These are phyloP conservation scores for Larix sibirica DNA, from an alignment of 83 land plant genomes.

Conservation along the genomic window DNA sequence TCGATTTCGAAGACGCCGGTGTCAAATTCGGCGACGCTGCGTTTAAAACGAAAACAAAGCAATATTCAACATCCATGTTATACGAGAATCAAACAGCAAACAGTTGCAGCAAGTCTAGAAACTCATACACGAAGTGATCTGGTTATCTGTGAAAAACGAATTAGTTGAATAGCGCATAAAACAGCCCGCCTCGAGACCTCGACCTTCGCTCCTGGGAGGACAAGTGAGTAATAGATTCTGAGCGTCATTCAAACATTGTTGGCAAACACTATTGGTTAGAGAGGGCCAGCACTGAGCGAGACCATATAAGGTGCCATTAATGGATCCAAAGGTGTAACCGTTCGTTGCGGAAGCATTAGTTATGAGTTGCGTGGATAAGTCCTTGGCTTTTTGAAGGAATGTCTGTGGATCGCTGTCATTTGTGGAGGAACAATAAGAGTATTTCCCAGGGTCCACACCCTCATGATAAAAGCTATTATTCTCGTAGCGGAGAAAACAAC, in stretches of 20 bases:
- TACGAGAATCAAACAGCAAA: too few relatives aligned
- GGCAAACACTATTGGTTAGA: slow-evolving; percentile 22
- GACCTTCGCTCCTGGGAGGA: slow-evolving; percentile 19
- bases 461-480: not conserved
- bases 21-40: too few relatives aligned
- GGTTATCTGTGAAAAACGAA: slow-evolving; percentile 33
- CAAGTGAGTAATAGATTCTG: slow-evolving; percentile 16
- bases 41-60: too few relatives aligned
- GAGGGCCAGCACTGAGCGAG: slow-evolving; percentile 40
- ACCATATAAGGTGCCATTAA: slow-evolving; percentile 15
- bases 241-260: slow-evolving; percentile 30
- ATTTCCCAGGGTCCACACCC: not conserved
- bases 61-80: too few relatives aligned
- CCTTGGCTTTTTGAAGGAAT: too few relatives aligned
- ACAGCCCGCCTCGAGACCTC: slow-evolving; percentile 45
- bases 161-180: slow-evolving; percentile 37
- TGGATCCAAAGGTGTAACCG: too few relatives aligned
- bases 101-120: too few relatives aligned
- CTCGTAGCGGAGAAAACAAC: not conserved
- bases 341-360: too few relatives aligned
- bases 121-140: slow-evolving; percentile 14
- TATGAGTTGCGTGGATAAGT: too few relatives aligned
- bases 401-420: too few relatives aligned
- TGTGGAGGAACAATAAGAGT: too few relatives aligned
- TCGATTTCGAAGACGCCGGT: too few relatives aligned